phyloP scores from a whole-genome alignment of 2,329 filamentous ascomycete species.

The Exophiala calicioides region DNA sequence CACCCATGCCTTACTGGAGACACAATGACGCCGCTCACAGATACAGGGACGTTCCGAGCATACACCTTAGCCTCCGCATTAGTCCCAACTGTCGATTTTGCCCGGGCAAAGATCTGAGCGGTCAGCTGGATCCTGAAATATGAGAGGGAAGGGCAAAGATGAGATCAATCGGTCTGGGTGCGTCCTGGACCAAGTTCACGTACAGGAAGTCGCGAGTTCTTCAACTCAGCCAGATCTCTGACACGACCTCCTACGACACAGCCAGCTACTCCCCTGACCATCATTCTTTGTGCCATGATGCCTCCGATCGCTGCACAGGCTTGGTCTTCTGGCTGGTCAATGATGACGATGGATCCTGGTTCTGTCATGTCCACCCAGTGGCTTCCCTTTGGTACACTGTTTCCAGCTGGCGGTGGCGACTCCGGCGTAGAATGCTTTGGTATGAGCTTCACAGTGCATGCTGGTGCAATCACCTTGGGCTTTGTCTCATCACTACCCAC shows the following conservation, averaged over 20 bases:
- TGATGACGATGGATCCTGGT: conserved; percentile 62
- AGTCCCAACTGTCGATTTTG: conserved; percentile 47
- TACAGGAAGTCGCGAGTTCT: conserved; percentile 58
- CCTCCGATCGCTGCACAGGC: conserved; percentile 73
- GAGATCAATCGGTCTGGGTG: not conserved
- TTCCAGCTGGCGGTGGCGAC: conserved; percentile 30
- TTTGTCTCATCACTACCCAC: not conserved
- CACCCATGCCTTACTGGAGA: conserved; percentile 38
- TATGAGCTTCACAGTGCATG: conserved; percentile 56
- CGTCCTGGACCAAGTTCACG: conserved; percentile 33
- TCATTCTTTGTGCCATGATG: conserved; percentile 72
- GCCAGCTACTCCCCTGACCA: conserved; percentile 59
- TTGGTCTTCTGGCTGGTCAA: conserved; percentile 66
- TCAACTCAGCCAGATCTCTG: conserved; percentile 64
- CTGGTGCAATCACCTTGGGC: conserved; percentile 42
- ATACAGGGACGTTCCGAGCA: conserved; percentile 43
- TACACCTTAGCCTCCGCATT: conserved; percentile 47
- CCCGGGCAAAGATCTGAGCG: conserved; percentile 46
- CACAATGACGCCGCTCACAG: conserved; percentile 44
- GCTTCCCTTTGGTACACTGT: conserved; percentile 59
- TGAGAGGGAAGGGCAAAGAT: not conserved
- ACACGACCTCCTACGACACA: conserved; percentile 69
- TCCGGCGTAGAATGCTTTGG: conserved; percentile 41
- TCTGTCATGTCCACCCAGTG: conserved; percentile 70
- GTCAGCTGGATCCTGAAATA: conserved; percentile 3